phyloP scores from a whole-genome alignment of 805 yeast species.

The Suhomyces pyralidae region DNA sequence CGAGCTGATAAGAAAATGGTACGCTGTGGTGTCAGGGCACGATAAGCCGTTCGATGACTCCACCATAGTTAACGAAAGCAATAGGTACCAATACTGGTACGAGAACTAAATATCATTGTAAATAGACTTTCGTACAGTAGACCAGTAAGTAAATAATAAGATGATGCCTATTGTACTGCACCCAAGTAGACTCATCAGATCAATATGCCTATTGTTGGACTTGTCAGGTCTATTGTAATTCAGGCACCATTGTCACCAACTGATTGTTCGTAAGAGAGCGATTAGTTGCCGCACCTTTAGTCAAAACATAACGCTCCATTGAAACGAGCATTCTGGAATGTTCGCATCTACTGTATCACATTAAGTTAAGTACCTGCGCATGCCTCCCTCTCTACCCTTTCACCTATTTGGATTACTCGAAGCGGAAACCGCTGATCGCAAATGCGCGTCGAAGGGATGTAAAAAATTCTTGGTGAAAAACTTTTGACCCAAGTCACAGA shows the following conservation, averaged over 20 bases:
- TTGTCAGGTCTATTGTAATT: neutral
- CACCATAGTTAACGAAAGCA: slow-evolving; percentile 1
- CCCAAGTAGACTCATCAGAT: neutral
- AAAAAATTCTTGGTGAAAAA: neutral
- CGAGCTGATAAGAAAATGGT: slow-evolving; percentile 7
- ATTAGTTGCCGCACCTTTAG: neutral
- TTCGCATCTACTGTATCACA: neutral
- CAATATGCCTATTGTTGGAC: neutral
- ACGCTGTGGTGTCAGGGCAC: neutral
- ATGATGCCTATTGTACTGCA: neutral
- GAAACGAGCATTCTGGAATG: neutral
- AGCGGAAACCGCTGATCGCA: neutral
- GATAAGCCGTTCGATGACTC: neutral
- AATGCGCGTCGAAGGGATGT: neutral
- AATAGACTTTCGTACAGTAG: neutral
- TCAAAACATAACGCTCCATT: neutral
- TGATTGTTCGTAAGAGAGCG: neutral
- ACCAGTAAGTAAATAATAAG: neutral
- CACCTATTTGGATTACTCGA: neutral
- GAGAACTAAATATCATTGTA: slow-evolving; percentile 2
- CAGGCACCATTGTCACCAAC: neutral
- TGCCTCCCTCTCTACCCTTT: neutral
- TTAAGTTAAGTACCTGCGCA: neutral
- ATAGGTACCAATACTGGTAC: slow-evolving; percentile 10
- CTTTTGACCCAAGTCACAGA: neutral